Base-by-base conservation (phyloP, 2,329 filamentous ascomycete genomes). In the Alternaria sp. region DNA sequence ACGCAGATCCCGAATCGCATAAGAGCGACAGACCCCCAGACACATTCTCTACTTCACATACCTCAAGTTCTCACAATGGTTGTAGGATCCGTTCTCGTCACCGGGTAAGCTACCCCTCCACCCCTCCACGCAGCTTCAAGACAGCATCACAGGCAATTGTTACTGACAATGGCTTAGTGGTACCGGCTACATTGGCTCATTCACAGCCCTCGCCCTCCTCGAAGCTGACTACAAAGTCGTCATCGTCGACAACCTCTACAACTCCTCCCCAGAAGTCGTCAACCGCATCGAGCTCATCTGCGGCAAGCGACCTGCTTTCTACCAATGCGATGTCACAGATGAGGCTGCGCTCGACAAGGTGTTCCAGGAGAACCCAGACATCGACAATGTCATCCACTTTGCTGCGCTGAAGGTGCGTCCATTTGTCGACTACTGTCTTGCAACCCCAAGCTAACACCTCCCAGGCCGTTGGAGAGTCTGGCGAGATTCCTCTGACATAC, bases 371-470 rank as follows among this genome's bases (percentile, higher is more conserved):
- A 91, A 98, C 83, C 93, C 94, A 55, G 91, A 93, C 76, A 97
- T 99, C 77, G 94, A 97, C 87, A 97, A 93, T 79, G 96, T 98
- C 70, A 98, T 99, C 76, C 96, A 99, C 86, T 99, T 99, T 79
- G 96, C 96, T 68, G 96, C 96, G 23, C 87, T 99, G 72, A 99
- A 99, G 91, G 93, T 91, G 82, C 73, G 83, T 50, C 10, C n/a
- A 11, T 11, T 4, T 26, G 6, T 6, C n/a, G 4, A 10, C 30
- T 14, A n/a, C 21, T 15, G 23, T 41, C 26, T 20, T 1, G 5
- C 30, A 18, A 5, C 14, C 15, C 9, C 41, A 21, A 37, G 21
- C 60, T 71, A 60, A 71, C 45, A 65, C 63, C 41, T n/a, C 28
- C 15, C 72, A 96, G 93, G 95, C 96, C 50, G 96, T 99, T 64